Percentiles rank a stretch among this genome's conserved stretches.
Conservation (phyloP, 768 basidiomycete species). For the Termitomyces bulborhizus region DNA sequence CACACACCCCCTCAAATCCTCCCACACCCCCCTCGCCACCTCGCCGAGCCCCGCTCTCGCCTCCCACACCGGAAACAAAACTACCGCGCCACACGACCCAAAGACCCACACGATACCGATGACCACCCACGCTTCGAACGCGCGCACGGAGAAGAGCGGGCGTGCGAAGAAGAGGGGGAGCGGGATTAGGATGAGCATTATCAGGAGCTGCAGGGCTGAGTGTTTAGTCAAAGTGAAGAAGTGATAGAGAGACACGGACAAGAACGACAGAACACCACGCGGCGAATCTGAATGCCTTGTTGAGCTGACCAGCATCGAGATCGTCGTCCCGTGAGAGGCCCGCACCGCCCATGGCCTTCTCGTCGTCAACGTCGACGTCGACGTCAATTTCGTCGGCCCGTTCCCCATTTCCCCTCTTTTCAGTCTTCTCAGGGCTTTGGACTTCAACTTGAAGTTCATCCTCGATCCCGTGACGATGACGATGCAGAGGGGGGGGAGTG, state of each 20-base stretch:
- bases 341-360: too few species aligned
- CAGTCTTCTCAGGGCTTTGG: neutral
- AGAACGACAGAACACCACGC: slow-evolving; percentile 64
- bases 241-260: slow-evolving; percentile 30
- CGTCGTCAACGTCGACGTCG: too few species aligned
- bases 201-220: slow-evolving; percentile 35
- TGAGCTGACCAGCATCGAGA: slow-evolving; percentile 56
- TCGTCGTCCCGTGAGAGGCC: slow-evolving; percentile 40
- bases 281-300: slow-evolving; percentile 78
- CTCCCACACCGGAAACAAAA: slow-evolving; percentile 85
- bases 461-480: too few species aligned
- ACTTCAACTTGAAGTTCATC: slow-evolving; percentile 1
- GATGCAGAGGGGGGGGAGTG: too few species aligned
- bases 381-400: too few species aligned
- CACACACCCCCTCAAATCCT: neutral
- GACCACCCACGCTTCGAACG: slow-evolving; percentile 70
- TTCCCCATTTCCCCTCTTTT: too few species aligned
- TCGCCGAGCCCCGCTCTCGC: slow-evolving; percentile 56
- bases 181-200: slow-evolving; percentile 73
- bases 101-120: slow-evolving; percentile 85
- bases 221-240: neutral
- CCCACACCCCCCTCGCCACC: slow-evolving; percentile 27
- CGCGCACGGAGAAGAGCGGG: slow-evolving; percentile 62
- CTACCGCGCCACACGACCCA: slow-evolving; percentile 64
- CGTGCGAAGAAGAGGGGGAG: slow-evolving; percentile 82